Evolutionary conservation across 2,329 filamentous ascomycete genomes (phyloP).

Genomic region (Reticulascus tulasneorum): DNA sequence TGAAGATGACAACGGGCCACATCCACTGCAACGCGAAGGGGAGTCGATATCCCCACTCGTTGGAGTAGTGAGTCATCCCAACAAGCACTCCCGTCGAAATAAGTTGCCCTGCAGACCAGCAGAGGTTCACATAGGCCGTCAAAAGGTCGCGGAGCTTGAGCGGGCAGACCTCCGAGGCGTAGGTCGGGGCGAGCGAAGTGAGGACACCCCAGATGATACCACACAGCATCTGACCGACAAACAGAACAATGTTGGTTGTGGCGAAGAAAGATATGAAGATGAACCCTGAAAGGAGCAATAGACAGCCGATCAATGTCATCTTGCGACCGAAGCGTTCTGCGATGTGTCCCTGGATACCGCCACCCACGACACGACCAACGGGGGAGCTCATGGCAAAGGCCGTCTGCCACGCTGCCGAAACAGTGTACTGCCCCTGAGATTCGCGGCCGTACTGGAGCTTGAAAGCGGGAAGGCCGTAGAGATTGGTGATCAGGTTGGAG

Average conservation of each 20-base stretch:
- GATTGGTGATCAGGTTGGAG: conserved; percentile 40
- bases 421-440: conserved; percentile 35
- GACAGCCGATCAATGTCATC: conserved; percentile 35
- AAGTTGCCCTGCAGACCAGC: conserved; percentile 39
- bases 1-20: conserved; percentile 29
- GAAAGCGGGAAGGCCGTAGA: conserved; percentile 39
- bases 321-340: conserved; percentile 39
- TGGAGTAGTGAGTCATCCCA: conserved; percentile 29
- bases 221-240: conserved; percentile 44
- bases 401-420: conserved; percentile 49
- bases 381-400: conserved; percentile 34
- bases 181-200: conserved; percentile 37
- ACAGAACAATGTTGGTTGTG: conserved; percentile 34
- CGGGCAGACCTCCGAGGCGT: conserved; percentile 40
- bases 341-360: conserved; percentile 37
- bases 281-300: conserved; percentile 36
- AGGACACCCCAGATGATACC: conserved; percentile 43
- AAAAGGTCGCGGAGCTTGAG: conserved; percentile 37
- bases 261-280: conserved; percentile 49
- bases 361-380: conserved; percentile 34
- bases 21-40: conserved; percentile 38
- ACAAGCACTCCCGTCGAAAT: conserved; percentile 36
- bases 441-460: conserved; percentile 35
- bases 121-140: conserved; percentile 40
- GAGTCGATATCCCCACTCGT: conserved; percentile 33